Conservation (phyloP, 208 protist genomes). For the Trypanosoma caninum region DNA sequence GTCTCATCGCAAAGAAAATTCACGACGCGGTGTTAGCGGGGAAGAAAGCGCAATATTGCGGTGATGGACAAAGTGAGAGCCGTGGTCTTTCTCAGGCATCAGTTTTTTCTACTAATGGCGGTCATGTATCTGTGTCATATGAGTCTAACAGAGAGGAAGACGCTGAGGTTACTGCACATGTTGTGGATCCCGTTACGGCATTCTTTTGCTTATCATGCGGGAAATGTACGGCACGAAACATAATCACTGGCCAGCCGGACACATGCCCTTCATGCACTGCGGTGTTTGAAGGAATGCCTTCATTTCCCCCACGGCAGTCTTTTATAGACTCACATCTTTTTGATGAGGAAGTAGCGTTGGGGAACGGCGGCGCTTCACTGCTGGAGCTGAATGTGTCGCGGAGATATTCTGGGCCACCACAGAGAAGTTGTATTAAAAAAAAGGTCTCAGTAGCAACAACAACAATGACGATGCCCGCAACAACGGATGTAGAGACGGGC, state of each 20-base stretch:
- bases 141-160: not conserved
- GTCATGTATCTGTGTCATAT: not conserved
- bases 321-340: not conserved
- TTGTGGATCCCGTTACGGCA: constrained; percentile 10
- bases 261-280: constrained; percentile 12
- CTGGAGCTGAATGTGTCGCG: too few species aligned
- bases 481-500: too few species aligned
- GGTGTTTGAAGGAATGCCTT: constrained; percentile 6
- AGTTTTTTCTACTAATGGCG: not conserved
- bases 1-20: constrained; percentile 16
- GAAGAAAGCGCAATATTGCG: not conserved
- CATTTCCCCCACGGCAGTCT: not conserved
- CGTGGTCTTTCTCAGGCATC: not conserved
- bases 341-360: too few species aligned
- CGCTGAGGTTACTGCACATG: constrained; percentile 1
- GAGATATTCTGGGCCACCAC: too few species aligned
- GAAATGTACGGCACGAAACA: constrained; percentile 15
- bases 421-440: too few species aligned
- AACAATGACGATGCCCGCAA: too few species aligned
- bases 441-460: too few species aligned
- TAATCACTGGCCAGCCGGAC: constrained; percentile 15
- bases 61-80: not conserved
- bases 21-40: constrained; percentile 1
- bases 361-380: too few species aligned
- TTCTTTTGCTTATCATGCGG: constrained; percentile 19